A percentile compares a stretch with the other conserved stretches of the same genome.
Evolutionary conservation across 768 basidiomycete species (phyloP).

Genomic region (Macrolepiota albuminosa): DNA sequence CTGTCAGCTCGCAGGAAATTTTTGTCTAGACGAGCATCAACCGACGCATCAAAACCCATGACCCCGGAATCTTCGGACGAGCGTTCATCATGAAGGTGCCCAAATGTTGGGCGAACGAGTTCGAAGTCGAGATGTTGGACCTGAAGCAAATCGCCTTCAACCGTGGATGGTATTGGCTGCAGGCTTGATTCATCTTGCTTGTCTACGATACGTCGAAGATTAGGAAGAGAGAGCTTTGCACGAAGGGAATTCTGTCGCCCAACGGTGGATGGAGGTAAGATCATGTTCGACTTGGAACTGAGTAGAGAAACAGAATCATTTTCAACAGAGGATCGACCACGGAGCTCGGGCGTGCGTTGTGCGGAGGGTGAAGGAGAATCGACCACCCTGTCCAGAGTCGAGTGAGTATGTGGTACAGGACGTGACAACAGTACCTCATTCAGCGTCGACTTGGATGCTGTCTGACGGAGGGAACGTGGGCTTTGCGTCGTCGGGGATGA

Average conservation of each 20-base stretch:
- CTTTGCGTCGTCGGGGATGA: constrained; percentile 18
- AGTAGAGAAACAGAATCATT: constrained; percentile 23
- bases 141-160: constrained; percentile 56
- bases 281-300: constrained; percentile 30
- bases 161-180: constrained; percentile 16
- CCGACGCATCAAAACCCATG: constrained; percentile 28
- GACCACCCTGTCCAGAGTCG: not conserved
- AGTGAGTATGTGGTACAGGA: constrained; percentile 6
- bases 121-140: constrained; percentile 83
- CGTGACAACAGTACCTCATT: constrained; percentile 3
- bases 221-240: constrained; percentile 66
- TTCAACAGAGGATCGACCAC: constrained; percentile 18
- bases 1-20: constrained; percentile 34
- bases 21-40: constrained; percentile 26
- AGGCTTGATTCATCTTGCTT: constrained; percentile 31
- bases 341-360: not conserved
- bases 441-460: constrained; percentile 21
- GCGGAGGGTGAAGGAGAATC: constrained; percentile 2
- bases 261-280: constrained; percentile 32
- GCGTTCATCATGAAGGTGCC: constrained; percentile 33
- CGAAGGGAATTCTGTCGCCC: constrained; percentile 41
- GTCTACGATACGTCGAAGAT: constrained; percentile 45
- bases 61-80: constrained; percentile 52
- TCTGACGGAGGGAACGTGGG: constrained; percentile 22
- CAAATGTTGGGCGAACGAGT: constrained; percentile 59